Evolutionary conservation across 495 filamentous ascomycete genomes (phyloP).

Genomic region (Schizothecium vesticola): DNA sequence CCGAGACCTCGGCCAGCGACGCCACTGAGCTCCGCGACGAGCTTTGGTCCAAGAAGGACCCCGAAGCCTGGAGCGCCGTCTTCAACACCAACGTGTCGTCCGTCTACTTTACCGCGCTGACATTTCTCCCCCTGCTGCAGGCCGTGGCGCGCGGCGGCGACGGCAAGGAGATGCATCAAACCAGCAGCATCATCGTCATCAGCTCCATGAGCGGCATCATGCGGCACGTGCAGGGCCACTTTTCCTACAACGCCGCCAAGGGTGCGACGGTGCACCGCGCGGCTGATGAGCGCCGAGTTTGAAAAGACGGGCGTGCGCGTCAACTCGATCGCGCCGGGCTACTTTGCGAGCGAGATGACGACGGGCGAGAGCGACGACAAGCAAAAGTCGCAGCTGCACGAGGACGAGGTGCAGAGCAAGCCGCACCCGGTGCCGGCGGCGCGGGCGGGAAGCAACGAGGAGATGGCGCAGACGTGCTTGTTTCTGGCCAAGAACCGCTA

Average conservation of each 20-base stretch:
- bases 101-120: conserved; percentile 54
- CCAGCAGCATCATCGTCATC: conserved; percentile 32
- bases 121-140: conserved; percentile 53
- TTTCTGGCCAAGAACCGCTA: conserved; percentile 55
- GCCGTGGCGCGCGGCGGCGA: conserved; percentile 40
- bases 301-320: conserved; percentile 49
- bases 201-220: conserved; percentile 53
- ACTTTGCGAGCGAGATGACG: conserved; percentile 55
- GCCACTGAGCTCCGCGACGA: conserved; percentile 43
- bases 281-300: conserved; percentile 50
- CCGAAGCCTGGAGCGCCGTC: conserved; percentile 45
- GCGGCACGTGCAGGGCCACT: conserved; percentile 45
- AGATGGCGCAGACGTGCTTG: conserved; percentile 53
- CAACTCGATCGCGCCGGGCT: conserved; percentile 58
- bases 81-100: conserved; percentile 54
- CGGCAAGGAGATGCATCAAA: conserved; percentile 23
- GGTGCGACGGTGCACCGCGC: conserved; percentile 53
- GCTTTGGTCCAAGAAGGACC: conserved; percentile 39
- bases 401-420: conserved; percentile 48
- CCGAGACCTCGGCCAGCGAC: conserved; percentile 29
- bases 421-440: conserved; percentile 46
- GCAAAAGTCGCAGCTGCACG: conserved; percentile 47
- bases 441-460: conserved; percentile 48
- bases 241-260: conserved; percentile 57
- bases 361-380: conserved; percentile 14